Conservation (phyloP, 305 asterid genomes). For the Fraxinus velutina region DNA sequence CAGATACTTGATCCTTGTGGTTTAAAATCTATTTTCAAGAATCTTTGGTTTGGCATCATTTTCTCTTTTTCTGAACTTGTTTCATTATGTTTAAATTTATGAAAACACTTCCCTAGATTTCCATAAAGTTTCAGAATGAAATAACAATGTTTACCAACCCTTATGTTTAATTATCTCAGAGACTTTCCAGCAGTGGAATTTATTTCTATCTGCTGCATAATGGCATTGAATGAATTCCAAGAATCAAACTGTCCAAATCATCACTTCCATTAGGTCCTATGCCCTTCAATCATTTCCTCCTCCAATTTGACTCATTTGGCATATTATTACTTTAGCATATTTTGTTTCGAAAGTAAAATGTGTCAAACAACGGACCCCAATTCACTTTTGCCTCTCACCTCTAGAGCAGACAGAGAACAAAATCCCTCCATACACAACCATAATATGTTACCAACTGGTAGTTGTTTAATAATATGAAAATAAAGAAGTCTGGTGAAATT, state of each 20-base stretch:
- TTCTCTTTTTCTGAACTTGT: background rate
- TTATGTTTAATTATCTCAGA: background rate
- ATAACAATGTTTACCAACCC: background rate
- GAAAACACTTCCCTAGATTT: constrained; percentile 1
- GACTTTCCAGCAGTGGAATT: background rate
- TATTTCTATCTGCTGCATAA: background rate
- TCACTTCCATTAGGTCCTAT: background rate
- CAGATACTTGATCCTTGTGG: constrained; percentile 6
- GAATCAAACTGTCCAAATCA: background rate
- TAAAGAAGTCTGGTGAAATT: background rate
- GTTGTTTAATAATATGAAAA: background rate
- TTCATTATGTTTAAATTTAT: background rate
- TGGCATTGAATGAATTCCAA: background rate
- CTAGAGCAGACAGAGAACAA: background rate
- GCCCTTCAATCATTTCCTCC: background rate
- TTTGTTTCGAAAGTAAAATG: background rate
- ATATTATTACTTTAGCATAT: background rate
- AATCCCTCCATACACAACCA: background rate
- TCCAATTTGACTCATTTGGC: background rate
- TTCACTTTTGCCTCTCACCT: background rate
- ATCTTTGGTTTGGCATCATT: background rate
- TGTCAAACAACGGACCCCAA: background rate
- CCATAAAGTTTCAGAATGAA: constrained; percentile 6
- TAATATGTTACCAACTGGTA: background rate
- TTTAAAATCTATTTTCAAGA: background rate